Conservation (phyloP, 2,329 filamentous ascomycete genomes). For the Volutella citrinella region DNA sequence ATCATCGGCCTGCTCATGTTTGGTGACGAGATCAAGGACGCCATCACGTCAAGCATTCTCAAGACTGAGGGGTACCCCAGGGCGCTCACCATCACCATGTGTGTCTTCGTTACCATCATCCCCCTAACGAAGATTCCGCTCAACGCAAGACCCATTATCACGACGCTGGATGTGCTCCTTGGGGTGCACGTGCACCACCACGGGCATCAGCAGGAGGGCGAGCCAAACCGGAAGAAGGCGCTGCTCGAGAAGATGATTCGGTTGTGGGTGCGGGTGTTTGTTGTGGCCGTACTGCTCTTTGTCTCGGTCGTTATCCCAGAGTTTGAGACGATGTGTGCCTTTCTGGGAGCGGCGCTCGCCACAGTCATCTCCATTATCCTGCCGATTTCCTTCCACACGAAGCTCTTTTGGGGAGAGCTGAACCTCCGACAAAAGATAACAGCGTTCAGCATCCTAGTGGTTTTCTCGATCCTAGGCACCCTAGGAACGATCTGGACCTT, state of each 20-base stretch:
- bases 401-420: slow-evolving; percentile 78
- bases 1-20: slow-evolving; percentile 91
- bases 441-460: slow-evolving; percentile 65
- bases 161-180: slow-evolving; percentile 76
- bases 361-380: slow-evolving; percentile 93
- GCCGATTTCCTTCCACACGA: slow-evolving; percentile 84
- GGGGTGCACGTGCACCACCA: slow-evolving; percentile 59
- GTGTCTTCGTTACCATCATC: slow-evolving; percentile 85
- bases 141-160: slow-evolving; percentile 83
- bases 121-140: slow-evolving; percentile 94
- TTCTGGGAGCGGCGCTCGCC: slow-evolving; percentile 85
- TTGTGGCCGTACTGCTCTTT: slow-evolving; percentile 68
- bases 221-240: slow-evolving; percentile 38
- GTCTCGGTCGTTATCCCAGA: slow-evolving; percentile 70
- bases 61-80: slow-evolving; percentile 70
- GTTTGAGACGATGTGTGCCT: slow-evolving; percentile 88
- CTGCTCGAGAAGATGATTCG: too few relatives aligned
- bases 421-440: slow-evolving; percentile 58
- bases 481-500: slow-evolving; percentile 87
- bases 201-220: slow-evolving; percentile 28
- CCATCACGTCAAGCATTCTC: slow-evolving; percentile 89
- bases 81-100: slow-evolving; percentile 72
- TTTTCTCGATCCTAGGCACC: slow-evolving; percentile 68
- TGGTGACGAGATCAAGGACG: slow-evolving; percentile 80
- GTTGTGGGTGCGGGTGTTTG: slow-evolving; percentile 61